Percentiles rank a stretch among this genome's conserved stretches.
phyloP scores from a whole-genome alignment of 2,329 filamentous ascomycete species.

The Trichoderma atrobrunneum region DNA sequence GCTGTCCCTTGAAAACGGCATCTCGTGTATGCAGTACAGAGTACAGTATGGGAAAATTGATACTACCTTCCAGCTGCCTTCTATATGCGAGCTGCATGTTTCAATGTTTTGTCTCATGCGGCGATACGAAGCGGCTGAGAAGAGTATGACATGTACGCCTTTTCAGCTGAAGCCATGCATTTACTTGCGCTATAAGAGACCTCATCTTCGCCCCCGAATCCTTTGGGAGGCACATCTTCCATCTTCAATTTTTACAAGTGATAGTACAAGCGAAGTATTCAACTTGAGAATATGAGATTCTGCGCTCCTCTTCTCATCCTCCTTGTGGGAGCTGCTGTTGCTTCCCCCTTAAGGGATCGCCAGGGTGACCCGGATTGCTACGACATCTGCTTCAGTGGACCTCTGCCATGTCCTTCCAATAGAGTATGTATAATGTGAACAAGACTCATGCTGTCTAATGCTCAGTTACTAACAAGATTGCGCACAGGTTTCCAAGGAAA shows the following conservation, averaged over 20 bases:
- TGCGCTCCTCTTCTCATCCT: not conserved
- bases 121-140: slow-evolving; percentile 12
- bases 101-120: not conserved
- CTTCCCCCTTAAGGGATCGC: not conserved
- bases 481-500: not conserved
- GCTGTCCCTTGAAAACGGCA: not conserved
- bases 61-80: not conserved
- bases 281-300: not conserved
- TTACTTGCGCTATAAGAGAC: not conserved
- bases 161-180: not conserved
- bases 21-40: not conserved
- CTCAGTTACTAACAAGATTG: not conserved
- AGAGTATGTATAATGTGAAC: not conserved
- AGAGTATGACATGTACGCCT: not conserved
- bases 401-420: slow-evolving; percentile 8
- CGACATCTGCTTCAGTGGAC: not conserved
- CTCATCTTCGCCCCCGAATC: not conserved
- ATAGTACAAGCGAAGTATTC: no score
- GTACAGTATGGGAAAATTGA: not conserved
- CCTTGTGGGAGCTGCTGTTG: not conserved
- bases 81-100: not conserved
- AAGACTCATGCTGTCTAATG: not conserved
- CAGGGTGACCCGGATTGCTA: not conserved
- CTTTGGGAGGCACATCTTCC: not conserved
- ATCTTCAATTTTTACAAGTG: not conserved